phyloP scores from a whole-genome alignment of 345 rosid genomes.

The Xanthoceras sorbifolium region DNA sequence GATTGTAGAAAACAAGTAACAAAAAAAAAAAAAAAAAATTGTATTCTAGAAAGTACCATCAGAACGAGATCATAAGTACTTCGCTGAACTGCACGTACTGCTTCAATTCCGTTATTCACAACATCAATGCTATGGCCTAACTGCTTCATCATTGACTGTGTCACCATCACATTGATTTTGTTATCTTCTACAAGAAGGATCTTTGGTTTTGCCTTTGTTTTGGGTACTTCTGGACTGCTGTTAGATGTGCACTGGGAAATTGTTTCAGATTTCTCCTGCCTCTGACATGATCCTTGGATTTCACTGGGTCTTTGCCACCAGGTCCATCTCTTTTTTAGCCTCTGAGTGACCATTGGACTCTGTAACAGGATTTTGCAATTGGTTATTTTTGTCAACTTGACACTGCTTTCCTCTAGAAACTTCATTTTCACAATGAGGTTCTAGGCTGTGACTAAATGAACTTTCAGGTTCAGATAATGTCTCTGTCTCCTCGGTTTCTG shows the following conservation, averaged over 20 bases:
- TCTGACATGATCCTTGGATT: conserved; percentile 32
- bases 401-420: conserved; percentile 22
- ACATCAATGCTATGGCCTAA: conserved; percentile 75
- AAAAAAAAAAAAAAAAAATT: not conserved
- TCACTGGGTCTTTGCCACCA: conserved; percentile 35
- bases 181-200: conserved; percentile 97
- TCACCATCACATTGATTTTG: conserved; percentile 86
- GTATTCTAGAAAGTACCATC: conserved; percentile 52
- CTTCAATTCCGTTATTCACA: conserved; percentile 84
- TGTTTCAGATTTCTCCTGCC: conserved; percentile 37
- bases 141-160: conserved; percentile 85
- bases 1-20: not conserved
- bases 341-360: conserved; percentile 33
- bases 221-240: conserved; percentile 27
- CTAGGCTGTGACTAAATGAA: conserved; percentile 41
- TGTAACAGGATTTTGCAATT: conserved; percentile 14
- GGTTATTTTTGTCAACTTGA: conserved; percentile 18
- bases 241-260: conserved; percentile 28
- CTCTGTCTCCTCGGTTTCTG: conserved; percentile 42
- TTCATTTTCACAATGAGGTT: conserved; percentile 30
- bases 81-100: conserved; percentile 60
- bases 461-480: conserved; percentile 54
- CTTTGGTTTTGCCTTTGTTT: conserved; percentile 56
- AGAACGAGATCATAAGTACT: conserved; percentile 68
- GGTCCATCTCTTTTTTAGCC: conserved; percentile 37